Evolutionary conservation across 495 filamentous ascomycete genomes (phyloP), one percentile per base, ranked within the genome.

Genomic region (Physcia stellaris): DNA sequence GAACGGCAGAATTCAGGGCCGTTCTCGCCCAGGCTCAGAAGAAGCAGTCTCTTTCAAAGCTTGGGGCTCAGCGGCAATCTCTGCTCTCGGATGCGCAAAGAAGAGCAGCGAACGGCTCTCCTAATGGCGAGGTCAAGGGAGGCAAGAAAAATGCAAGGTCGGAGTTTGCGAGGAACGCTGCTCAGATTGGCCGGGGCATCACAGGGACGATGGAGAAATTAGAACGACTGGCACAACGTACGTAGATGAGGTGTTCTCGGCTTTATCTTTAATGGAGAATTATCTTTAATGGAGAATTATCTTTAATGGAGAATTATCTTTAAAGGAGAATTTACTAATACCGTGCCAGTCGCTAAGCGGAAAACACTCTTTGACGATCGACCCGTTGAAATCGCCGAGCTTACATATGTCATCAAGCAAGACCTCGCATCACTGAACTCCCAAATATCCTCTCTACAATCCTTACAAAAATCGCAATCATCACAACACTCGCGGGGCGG

Each of bases 291-390:
- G n/a, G n/a, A n/a, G n/a, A n/a, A n/a, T n/a, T n/a, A n/a, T n/a
- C n/a, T n/a, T n/a, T n/a, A n/a, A n/a, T n/a, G n/a, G n/a, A n/a
- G n/a, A n/a, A n/a, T n/a, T n/a, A n/a, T n/a, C n/a, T n/a, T n/a
- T 37, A 21, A 10, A 3, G 18, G 27, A 27, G 30, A 32, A 13
- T 11, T 10, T n/a, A 35, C 34, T 37, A 20, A 20, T 31, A 15
- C 18, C 18, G n/a, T 33, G 6, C 21, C 50, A 85, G 80, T 98
- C 57, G 90, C 90, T 37, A 90, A 88, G 56, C 79, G 93, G 46
- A 93, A 95, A 64, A 92, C 92, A 1, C 74, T 98, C 16, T 96
- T 98, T 54, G 90, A 98, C 57, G 90, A 98, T 62, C 73, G 82
- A 56, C 86, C 90, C 2, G 81, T 94, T 26, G 90, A 98, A 58